Base-by-base conservation (phyloP, 257 asterid genomes). In the Salvia miltiorrhiza region DNA sequence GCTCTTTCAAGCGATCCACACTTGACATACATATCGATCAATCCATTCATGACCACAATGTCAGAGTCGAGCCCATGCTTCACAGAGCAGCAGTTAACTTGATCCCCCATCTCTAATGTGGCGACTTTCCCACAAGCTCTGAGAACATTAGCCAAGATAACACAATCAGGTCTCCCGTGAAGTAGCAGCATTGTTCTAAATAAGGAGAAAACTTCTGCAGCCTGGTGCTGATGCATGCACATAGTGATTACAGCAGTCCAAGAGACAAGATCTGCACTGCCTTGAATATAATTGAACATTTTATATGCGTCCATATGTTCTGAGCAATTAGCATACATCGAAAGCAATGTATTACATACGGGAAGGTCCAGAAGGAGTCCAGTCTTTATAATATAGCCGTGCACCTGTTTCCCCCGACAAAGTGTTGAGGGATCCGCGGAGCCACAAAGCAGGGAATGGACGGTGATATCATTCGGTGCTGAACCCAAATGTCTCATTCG, bases 381-480 rank as follows among this genome's bases (percentile, higher is more conserved):
- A 55, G 39, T 68, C 81, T 86, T 90, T 23, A 79, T 40, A 63
- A 83, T 67, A 70, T 69, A 90, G 30, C 88, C 75, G 65, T 90
- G 97, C 59, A 88, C 71, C 69, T 79, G 93, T 78, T 81, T 88
- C 77, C 91, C 97, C 41, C 75, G 93, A 65, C 77, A 75, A 14
- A 86, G 76, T 57, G 73, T 40, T 9, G 47, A 70, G 44, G 81
- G 71, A 70, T 72, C 80, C 0, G 72, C 62, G 65, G 85, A 83
- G 60, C 91, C 84, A 71, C 93, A 78, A 56, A 90, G 93, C 80
- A 90, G 76, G 75, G 88, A 84, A 54, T 85, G 91, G 53, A 90
- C 59, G 1, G 93, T 88, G 63, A 84, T 82, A 67, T 80, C 86
- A 74, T 88, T 89, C 37, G 93, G 88, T 30, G 35, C 72, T 43